Base-by-base conservation (phyloP, 192 early-diverging fungal species). In the Phlyctochytrium bullatum region DNA sequence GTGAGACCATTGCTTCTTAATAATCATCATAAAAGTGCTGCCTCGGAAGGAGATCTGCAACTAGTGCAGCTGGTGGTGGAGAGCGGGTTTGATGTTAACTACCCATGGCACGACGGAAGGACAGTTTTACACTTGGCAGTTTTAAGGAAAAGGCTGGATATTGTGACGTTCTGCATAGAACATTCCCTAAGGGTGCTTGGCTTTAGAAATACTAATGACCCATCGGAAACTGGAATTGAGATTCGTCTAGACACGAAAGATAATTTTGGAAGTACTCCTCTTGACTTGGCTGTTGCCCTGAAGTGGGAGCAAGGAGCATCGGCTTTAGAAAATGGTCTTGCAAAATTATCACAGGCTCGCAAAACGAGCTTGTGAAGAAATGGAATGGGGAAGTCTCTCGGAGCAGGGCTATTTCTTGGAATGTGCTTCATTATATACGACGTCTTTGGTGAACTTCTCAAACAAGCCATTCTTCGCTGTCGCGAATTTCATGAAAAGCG, bases 51-150 rank as follows among this genome's bases (percentile, higher is more conserved):
- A 17, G 86, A 90, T 57, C 24, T 85, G 0, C 74, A 85, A 51
- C 35, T 80, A 33, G 58, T 90, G 3, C 53, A 78, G 32, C 57
- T 89, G 27, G 69, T 85, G 36, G 77, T 88, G 0, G 77, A 85
- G 10, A 79, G 80, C 25, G 91, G 91, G 0, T 88, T 83, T 63
- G 83, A 90, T 61, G 36, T 92, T 34, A 94, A 92, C 63, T 66
- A 77, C 17, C 33, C 80, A 0, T 6, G 20, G 6, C 74, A 78
- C 0, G 92, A 94, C 68, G 82, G 75, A 2, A 76, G 89, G 35
- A 89, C 86, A 0, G 82, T 86, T 3, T 73, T 91, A 50, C 90
- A 92, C 20, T 57, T 56, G 65, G 65, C 71, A 3, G 60, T 68
- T 1, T 36, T 57, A 10, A 66, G 53, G 24, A 73, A n/a, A 36